Conservation (phyloP, 2,329 filamentous ascomycete genomes). For the Rugonectria rugulosa region DNA sequence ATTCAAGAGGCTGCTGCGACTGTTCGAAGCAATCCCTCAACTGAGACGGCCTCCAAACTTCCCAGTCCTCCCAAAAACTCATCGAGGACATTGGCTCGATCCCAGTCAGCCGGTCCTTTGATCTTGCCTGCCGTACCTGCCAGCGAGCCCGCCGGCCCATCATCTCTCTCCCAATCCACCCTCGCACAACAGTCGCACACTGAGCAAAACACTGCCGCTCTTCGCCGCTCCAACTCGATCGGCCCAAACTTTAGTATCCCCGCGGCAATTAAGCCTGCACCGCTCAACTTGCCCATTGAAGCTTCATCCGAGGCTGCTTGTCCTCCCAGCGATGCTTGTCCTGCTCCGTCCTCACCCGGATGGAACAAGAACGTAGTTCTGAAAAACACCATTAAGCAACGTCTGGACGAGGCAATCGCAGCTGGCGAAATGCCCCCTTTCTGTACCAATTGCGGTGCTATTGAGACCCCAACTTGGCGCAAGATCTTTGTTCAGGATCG, state of each 20-base stretch:
- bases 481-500: slow-evolving; percentile 86
- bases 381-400: slow-evolving; percentile 67
- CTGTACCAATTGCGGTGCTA: slow-evolving; percentile 91
- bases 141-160: slow-evolving; percentile 60
- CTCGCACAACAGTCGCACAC: slow-evolving; percentile 26
- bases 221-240: slow-evolving; percentile 50
- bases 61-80: slow-evolving; percentile 26
- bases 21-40: not conserved
- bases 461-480: slow-evolving; percentile 96
- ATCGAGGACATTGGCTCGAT: slow-evolving; percentile 42
- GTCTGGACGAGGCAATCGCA: slow-evolving; percentile 70
- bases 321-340: slow-evolving; percentile 53
- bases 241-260: too few species aligned
- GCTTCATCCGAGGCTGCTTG: slow-evolving; percentile 49
- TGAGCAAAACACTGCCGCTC: slow-evolving; percentile 46
- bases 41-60: slow-evolving; percentile 2
- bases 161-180: slow-evolving; percentile 46
- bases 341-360: slow-evolving; percentile 52
- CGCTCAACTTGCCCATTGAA: slow-evolving; percentile 12
- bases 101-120: slow-evolving; percentile 49
- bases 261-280: too few species aligned
- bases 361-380: slow-evolving; percentile 71
- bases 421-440: slow-evolving; percentile 86
- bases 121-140: slow-evolving; percentile 48
- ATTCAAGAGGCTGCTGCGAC: slow-evolving; percentile 15